Evolutionary conservation across 1,284 basidiomycete genomes (phyloP).

Genomic region (Xanthoconium separans): DNA sequence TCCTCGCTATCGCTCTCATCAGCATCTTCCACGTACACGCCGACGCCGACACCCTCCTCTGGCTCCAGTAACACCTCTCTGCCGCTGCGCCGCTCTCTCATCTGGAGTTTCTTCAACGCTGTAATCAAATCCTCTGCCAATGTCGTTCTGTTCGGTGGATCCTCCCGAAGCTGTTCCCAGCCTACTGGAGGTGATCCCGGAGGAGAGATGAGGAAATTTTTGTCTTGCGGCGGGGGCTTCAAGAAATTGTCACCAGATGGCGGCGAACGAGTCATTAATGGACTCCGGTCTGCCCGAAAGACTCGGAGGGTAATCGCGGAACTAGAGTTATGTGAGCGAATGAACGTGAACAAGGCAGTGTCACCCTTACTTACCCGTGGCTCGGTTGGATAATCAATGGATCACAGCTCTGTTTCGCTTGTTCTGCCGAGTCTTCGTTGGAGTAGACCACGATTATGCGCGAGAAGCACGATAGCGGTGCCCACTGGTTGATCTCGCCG

Average conservation of each 20-base stretch:
- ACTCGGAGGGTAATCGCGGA: conserved; percentile 65
- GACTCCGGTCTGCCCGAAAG: conserved; percentile 77
- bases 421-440: conserved; percentile 61
- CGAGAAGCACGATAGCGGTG: conserved; percentile 77
- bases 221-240: conserved; percentile 76
- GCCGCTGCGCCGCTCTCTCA: conserved; percentile 37
- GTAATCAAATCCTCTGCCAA: conserved; percentile 88
- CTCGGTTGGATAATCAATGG: conserved; percentile 55
- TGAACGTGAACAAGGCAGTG: conserved; percentile 3
- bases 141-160: conserved; percentile 85
- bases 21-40: conserved; percentile 73
- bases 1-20: conserved; percentile 38
- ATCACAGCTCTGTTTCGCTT: conserved; percentile 62
- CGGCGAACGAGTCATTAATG: conserved; percentile 48
- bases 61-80: conserved; percentile 64
- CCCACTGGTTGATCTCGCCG: conserved; percentile 84
- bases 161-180: conserved; percentile 92
- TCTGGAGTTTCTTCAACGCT: conserved; percentile 66
- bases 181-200: conserved; percentile 98
- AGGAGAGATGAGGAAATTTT: conserved; percentile 97
- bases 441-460: conserved; percentile 82
- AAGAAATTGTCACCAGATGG: conserved; percentile 55
- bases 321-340: conserved; percentile 31
- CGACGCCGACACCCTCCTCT: conserved; percentile 67
- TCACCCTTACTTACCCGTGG: conserved; percentile 43